Conservation (phyloP, 768 basidiomycete species). For the Austroboletus eburneus region DNA sequence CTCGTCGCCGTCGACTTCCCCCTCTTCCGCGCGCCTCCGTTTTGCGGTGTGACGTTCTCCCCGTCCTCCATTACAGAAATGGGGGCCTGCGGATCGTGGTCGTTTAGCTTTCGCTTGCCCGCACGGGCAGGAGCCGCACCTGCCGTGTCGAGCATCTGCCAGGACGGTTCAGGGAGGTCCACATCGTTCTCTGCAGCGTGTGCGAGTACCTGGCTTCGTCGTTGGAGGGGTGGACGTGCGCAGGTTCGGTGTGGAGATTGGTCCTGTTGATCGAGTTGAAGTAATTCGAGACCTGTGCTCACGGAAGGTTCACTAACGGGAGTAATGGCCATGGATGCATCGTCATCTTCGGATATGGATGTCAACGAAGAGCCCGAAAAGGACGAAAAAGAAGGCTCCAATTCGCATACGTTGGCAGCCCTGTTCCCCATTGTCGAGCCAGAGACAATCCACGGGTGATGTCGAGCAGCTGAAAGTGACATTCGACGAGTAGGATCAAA, state of each 20-base stretch:
- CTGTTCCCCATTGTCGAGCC: background rate
- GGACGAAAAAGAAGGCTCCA: slow-evolving; percentile 5
- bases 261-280: slow-evolving; percentile 28
- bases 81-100: slow-evolving; percentile 23
- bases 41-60: slow-evolving; percentile 6
- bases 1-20: slow-evolving; percentile 12
- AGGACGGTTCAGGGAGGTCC: slow-evolving; percentile 48
- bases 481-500: slow-evolving; percentile 64
- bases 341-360: slow-evolving; percentile 21
- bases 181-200: slow-evolving; percentile 40
- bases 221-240: slow-evolving; percentile 34
- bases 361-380: slow-evolving; percentile 18
- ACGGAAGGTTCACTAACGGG: slow-evolving; percentile 22
- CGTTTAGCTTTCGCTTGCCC: slow-evolving; percentile 37
- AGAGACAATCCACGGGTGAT: slow-evolving; percentile 60
- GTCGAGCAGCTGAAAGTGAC: slow-evolving; percentile 61
- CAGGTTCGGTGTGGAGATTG: slow-evolving; percentile 8
- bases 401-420: background rate
- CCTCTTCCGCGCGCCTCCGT: slow-evolving; percentile 21
- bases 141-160: slow-evolving; percentile 47
- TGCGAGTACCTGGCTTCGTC: slow-evolving; percentile 45
- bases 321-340: slow-evolving; percentile 14
- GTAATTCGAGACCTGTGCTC: slow-evolving; percentile 30
- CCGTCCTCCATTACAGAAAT: slow-evolving; percentile 23
- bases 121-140: slow-evolving; percentile 23